A percentile compares a stretch with the other conserved stretches of the same genome.
Conservation (phyloP, 176 grass and related monocot species). For the Zoysia japonica region DNA sequence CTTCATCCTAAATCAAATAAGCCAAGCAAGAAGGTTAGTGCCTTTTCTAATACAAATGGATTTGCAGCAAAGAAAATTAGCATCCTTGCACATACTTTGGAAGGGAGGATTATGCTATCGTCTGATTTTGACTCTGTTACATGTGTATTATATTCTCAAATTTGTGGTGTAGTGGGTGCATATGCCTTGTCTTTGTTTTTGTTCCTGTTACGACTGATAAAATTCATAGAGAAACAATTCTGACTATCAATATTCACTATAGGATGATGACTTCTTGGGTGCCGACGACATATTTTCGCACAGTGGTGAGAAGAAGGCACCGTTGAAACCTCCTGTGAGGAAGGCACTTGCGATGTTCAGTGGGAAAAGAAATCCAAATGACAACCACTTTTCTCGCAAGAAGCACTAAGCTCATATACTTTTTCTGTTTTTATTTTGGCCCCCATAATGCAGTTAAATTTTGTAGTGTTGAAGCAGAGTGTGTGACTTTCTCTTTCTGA, state of each 20-base stretch:
- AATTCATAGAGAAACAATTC: background rate
- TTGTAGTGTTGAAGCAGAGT: background rate
- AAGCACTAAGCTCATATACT: conserved; percentile 38
- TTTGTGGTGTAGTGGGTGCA: background rate
- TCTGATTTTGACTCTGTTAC: background rate
- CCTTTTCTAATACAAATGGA: conserved; percentile 3
- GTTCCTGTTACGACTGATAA: background rate
- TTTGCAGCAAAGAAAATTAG: background rate
- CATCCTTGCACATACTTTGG: background rate
- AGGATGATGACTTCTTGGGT: conserved; percentile 74
- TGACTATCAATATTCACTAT: conserved; percentile 27
- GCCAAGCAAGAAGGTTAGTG: conserved; percentile 66
- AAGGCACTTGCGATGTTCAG: conserved; percentile 84
- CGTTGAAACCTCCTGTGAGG: conserved; percentile 83
- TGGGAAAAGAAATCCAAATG: conserved; percentile 92
- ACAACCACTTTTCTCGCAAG: conserved; percentile 90
- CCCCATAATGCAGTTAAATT: background rate
- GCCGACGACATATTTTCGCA: conserved; percentile 77
- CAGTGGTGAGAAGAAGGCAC: conserved; percentile 65
- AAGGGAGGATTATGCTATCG: background rate
- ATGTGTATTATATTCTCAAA: background rate
- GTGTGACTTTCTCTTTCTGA: background rate
- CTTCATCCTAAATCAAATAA: conserved; percentile 84
- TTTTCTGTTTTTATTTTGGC: background rate
- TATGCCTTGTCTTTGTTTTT: background rate